Percentiles rank a stretch among this genome's conserved stretches.
Evolutionary conservation across 2,329 filamentous ascomycete species (phyloP).

Genomic region (Aphanoascus verrucosus): DNA sequence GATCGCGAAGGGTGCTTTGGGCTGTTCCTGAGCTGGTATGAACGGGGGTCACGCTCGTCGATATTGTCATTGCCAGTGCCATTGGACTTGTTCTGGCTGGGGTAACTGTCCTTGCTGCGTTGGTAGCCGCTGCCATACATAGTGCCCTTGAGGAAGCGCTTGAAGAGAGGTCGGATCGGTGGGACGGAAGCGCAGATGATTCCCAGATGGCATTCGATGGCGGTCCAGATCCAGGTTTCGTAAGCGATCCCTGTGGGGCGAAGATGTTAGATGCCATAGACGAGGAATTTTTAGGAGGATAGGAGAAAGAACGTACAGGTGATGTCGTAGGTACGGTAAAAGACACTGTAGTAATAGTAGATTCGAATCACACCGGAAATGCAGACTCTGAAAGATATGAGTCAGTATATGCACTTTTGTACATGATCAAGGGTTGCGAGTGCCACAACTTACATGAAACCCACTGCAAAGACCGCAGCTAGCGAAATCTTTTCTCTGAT

Average conservation of each 20-base stretch:
- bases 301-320: constrained; percentile 4
- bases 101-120: neutral
- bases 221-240: constrained; percentile 8
- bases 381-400: constrained; percentile 3
- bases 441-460: constrained; percentile 7
- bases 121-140: constrained; percentile 4
- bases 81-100: constrained; percentile 2
- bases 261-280: neutral
- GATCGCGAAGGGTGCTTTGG: neutral
- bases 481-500: constrained; percentile 10
- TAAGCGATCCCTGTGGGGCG: constrained; percentile 5
- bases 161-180: constrained; percentile 8
- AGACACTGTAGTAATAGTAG: constrained; percentile 4
- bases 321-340: constrained; percentile 10
- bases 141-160: constrained; percentile 7
- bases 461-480: constrained; percentile 6
- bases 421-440: neutral
- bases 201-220: constrained; percentile 7
- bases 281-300: neutral
- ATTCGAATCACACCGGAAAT: constrained; percentile 8
- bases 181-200: constrained; percentile 11
- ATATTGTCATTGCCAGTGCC: neutral
- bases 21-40: neutral
- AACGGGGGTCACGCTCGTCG: neutral
- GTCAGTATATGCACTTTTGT: neutral